Conservation (phyloP, 2,329 filamentous ascomycete species). For the Didymella arachidicola region DNA sequence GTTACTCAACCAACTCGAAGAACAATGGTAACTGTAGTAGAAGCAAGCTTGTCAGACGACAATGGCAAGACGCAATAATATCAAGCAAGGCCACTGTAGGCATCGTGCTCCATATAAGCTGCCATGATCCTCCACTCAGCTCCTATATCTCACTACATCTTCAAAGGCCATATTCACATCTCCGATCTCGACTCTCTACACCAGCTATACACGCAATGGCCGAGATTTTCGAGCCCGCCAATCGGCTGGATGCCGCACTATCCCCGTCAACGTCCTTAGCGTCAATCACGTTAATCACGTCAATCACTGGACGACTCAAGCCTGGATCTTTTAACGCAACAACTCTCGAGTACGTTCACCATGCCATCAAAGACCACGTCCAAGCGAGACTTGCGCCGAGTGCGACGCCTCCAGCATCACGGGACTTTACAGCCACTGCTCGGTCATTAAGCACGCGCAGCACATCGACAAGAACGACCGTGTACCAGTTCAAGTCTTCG, state of each 20-base stretch:
- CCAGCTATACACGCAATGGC: not conserved
- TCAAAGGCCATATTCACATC: not conserved
- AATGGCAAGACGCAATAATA: slow-evolving; percentile 15
- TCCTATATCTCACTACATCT: not conserved
- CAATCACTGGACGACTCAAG: not conserved
- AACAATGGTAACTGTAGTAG: slow-evolving; percentile 7
- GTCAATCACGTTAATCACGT: not conserved
- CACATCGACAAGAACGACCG: not conserved
- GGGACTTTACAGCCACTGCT: not conserved
- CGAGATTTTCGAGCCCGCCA: not conserved
- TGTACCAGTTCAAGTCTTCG: not conserved
- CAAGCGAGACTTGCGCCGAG: not conserved
- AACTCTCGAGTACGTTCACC: not conserved
- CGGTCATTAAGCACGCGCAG: no score
- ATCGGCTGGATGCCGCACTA: not conserved
- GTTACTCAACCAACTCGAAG: no score
- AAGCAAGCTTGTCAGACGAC: not conserved
- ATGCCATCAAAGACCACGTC: no score
- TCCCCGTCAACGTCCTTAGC: not conserved
- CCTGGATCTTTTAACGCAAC: not conserved
- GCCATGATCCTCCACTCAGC: not conserved
- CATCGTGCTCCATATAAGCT: not conserved
- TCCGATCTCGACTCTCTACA: not conserved
- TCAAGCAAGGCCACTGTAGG: not conserved
- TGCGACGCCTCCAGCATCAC: not conserved